A percentile compares a stretch with the other conserved stretches of the same genome.
phyloP scores from a whole-genome alignment of 495 filamentous ascomycete genomes.

The Xylaria palmicola region DNA sequence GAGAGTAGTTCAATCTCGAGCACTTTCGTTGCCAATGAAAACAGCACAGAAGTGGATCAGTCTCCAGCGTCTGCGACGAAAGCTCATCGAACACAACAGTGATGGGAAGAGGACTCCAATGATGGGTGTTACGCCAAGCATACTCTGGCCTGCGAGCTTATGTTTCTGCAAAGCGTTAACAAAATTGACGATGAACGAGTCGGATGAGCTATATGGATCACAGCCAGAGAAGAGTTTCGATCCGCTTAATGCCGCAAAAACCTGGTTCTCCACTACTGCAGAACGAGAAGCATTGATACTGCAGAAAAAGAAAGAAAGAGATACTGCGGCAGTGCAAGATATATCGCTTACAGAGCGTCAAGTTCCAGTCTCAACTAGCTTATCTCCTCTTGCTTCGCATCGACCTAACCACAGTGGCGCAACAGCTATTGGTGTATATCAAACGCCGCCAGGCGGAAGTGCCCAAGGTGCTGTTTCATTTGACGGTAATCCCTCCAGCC shows the following conservation, averaged over 20 bases:
- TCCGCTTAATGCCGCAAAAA: conserved; percentile 64
- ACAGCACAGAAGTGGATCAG: conserved; percentile 24
- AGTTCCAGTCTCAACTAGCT: conserved; percentile 32
- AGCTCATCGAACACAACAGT: conserved; percentile 38
- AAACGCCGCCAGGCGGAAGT: conserved; percentile 83
- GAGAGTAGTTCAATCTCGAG: conserved; percentile 41
- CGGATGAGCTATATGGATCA: conserved; percentile 18
- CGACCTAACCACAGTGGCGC: conserved; percentile 52
- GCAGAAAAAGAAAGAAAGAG: conserved; percentile 54
- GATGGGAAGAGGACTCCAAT: conserved; percentile 45
- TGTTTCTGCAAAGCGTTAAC: conserved; percentile 47
- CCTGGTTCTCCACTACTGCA: conserved; percentile 58
- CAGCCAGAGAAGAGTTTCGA: conserved; percentile 43
- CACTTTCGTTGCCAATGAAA: conserved; percentile 36
- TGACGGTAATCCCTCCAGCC: conserved; percentile 48
- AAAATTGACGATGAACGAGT: conserved; percentile 22
- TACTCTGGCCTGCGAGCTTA: conserved; percentile 50
- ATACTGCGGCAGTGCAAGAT: conserved; percentile 46
- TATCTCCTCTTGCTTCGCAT: conserved; percentile 45
- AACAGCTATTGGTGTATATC: conserved; percentile 70
- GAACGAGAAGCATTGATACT: conserved; percentile 47
- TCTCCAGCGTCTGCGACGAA: conserved; percentile 33
- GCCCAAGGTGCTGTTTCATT: conserved; percentile 50
- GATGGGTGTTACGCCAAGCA: conserved; percentile 30
- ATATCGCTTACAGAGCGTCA: conserved; percentile 37